Evolutionary conservation across 352 stramenopile species (phyloP).

Genomic region (Phytophthora lateralis): DNA sequence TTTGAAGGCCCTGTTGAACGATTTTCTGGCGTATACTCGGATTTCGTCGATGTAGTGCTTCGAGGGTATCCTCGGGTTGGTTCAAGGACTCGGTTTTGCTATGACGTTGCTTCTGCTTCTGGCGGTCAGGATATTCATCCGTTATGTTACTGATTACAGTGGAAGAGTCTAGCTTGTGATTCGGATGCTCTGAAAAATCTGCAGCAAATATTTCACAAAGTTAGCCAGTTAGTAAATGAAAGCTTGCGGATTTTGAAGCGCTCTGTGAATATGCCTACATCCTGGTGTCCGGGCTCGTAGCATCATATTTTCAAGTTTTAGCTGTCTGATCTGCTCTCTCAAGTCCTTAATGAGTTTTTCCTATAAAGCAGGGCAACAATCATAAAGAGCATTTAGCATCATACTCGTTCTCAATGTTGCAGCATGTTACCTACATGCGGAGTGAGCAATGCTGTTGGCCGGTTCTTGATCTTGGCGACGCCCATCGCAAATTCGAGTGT

Average conservation of each 20-base stretch:
- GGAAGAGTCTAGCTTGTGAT: slow-evolving; percentile 13
- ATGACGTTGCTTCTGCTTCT: slow-evolving; percentile 4
- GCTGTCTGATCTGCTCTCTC: slow-evolving; percentile 66
- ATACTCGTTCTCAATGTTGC: neutral
- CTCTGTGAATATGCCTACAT: slow-evolving; percentile 36
- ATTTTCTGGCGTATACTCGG: slow-evolving; percentile 4
- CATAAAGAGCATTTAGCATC: slow-evolving; percentile 1
- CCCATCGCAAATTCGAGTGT: slow-evolving; percentile 84
- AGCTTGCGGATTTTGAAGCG: neutral
- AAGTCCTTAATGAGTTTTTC: slow-evolving; percentile 76
- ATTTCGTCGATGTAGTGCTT: slow-evolving; percentile 10
- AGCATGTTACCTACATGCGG: slow-evolving; percentile 46
- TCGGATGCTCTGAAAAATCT: slow-evolving; percentile 59
- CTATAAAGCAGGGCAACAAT: slow-evolving; percentile 20
- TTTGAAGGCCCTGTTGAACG: slow-evolving; percentile 19
- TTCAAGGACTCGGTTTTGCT: slow-evolving; percentile 1
- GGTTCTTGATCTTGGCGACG: slow-evolving; percentile 82
- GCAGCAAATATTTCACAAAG: neutral
- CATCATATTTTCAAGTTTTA: slow-evolving; percentile 78
- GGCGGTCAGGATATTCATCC: neutral
- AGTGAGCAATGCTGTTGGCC: slow-evolving; percentile 62
- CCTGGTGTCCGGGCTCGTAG: slow-evolving; percentile 65
- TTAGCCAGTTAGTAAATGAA: slow-evolving; percentile 1
- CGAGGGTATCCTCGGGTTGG: neutral
- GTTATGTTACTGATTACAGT: neutral